phyloP scores from a whole-genome alignment of 2,329 filamentous ascomycete genomes.

The Colletotrichum nymphaeae region DNA sequence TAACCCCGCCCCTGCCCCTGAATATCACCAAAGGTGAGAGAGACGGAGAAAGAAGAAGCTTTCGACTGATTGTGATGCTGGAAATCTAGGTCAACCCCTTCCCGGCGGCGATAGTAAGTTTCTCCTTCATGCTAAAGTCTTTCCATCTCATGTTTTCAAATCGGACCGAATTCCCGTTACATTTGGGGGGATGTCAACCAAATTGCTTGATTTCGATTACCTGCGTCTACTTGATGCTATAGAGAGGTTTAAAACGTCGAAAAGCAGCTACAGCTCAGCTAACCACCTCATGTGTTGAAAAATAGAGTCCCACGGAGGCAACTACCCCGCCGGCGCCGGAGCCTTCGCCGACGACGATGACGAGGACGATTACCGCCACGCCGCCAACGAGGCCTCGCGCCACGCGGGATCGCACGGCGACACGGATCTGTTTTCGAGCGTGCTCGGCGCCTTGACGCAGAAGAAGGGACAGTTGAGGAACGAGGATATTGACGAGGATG shows the following conservation, averaged over 20 bases:
- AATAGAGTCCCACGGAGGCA: constrained; percentile 46
- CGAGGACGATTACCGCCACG: constrained; percentile 60
- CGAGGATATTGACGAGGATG: constrained; percentile 62
- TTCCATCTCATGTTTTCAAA: neutral
- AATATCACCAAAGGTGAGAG: neutral
- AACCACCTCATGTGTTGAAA: neutral
- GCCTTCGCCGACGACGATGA: constrained; percentile 52
- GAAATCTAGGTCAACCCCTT: constrained; percentile 21
- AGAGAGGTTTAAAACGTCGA: neutral
- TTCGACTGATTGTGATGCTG: constrained; percentile 10
- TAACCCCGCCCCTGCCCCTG: constrained; percentile 16
- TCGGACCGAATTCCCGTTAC: neutral
- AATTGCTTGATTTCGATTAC: neutral
- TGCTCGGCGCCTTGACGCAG: constrained; percentile 60
- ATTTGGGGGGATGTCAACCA: neutral
- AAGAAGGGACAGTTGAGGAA: constrained; percentile 61
- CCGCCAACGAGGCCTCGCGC: constrained; percentile 59
- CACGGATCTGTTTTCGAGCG: constrained; percentile 59
- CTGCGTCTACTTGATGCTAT: neutral
- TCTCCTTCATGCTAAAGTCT: no score
- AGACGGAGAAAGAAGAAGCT: neutral
- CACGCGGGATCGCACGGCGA: constrained; percentile 59
- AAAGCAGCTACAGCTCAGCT: neutral
- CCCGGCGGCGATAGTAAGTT: constrained; percentile 43
- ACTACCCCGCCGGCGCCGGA: constrained; percentile 46